Conservation (phyloP, 805 yeast genomes). For the Starmerella apis region DNA sequence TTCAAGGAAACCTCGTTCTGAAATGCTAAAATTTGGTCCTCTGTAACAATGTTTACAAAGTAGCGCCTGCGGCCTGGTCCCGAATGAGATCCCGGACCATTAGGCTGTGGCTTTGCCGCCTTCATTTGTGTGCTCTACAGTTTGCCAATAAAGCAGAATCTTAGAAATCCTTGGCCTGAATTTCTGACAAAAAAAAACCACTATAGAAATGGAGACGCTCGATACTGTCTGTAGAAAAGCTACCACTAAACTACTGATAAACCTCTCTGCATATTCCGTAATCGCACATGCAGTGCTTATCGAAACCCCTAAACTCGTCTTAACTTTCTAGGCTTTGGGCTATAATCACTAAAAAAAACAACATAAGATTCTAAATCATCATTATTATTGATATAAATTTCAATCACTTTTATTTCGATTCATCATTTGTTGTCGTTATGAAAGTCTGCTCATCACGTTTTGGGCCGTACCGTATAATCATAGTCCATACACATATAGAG, state of each 20-base stretch:
- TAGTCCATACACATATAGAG: slow-evolving; percentile 12
- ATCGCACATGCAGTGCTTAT: neutral
- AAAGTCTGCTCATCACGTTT: slow-evolving; percentile 1
- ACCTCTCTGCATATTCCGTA: neutral
- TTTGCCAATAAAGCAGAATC: neutral
- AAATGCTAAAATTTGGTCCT: neutral
- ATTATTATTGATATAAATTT: too few species aligned
- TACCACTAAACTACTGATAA: neutral
- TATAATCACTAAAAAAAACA: too few species aligned
- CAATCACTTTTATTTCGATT: neutral
- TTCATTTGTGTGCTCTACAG: neutral
- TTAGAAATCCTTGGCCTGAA: neutral
- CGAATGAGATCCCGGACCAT: neutral
- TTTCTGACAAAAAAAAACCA: neutral
- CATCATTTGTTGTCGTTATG: neutral
- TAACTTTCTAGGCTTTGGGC: too few species aligned
- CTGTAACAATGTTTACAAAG: slow-evolving; percentile 4
- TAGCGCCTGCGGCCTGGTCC: slow-evolving; percentile 2
- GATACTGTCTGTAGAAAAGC: neutral
- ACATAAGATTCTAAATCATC: too few species aligned
- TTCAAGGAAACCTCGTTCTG: neutral
- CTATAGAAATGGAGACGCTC: neutral
- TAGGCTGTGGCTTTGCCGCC: neutral
- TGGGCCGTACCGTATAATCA: slow-evolving; percentile 16
- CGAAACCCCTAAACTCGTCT: neutral